A percentile compares a stretch with the other conserved stretches of the same genome.
phyloP scores from a whole-genome alignment of 140 eudicot species.

The Stevia rebaudiana region DNA sequence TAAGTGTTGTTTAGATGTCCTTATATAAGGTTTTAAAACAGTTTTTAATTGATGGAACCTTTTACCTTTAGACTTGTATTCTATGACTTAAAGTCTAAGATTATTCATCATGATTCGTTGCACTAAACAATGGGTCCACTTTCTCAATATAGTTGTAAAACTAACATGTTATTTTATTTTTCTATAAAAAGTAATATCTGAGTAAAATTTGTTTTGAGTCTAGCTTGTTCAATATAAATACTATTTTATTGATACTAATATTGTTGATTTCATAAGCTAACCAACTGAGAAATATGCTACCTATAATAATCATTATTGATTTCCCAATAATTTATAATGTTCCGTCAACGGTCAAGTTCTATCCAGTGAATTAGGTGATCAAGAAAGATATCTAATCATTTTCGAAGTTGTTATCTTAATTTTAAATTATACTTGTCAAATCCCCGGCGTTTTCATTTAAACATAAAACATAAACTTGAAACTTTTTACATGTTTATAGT shows the following conservation, averaged over 20 bases:
- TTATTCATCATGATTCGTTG: conserved; percentile 32
- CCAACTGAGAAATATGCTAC: background rate
- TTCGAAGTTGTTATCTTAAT: background rate
- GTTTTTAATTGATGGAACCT: background rate
- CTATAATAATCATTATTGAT: background rate
- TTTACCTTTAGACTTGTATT: conserved; percentile 11
- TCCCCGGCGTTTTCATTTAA: background rate
- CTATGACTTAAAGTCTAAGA: conserved; percentile 28
- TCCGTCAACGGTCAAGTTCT: background rate
- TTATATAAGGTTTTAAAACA: conserved; percentile 18
- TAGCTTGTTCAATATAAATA: too few species aligned
- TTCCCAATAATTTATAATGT: background rate
- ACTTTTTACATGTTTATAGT: background rate
- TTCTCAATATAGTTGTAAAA: background rate
- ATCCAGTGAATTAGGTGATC: conserved; percentile 5
- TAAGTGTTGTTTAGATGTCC: conserved; percentile 17
- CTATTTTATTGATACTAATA: too few species aligned
- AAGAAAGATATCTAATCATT: background rate
- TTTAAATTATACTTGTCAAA: background rate
- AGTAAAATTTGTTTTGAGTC: background rate
- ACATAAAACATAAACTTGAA: background rate
- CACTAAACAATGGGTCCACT: conserved; percentile 33
- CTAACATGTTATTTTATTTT: background rate
- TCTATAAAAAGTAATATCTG: background rate
- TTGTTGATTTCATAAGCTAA: too few species aligned